phyloP scores from a whole-genome alignment of 2,329 filamentous ascomycete species.

The Cryphonectria carpinicola region DNA sequence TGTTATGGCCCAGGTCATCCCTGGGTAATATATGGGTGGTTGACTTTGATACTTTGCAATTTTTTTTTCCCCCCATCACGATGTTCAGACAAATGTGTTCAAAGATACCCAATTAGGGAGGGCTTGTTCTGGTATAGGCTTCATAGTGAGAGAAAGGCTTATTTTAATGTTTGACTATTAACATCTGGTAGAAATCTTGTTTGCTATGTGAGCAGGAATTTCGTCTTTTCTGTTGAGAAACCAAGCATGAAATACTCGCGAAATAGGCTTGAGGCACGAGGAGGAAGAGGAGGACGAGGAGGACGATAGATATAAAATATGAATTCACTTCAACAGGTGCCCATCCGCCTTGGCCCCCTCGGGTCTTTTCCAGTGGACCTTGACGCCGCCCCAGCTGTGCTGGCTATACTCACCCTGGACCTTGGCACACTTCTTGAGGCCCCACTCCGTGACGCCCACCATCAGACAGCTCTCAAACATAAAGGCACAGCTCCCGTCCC shows the following conservation, averaged over 20 bases:
- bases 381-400: constrained; percentile 77
- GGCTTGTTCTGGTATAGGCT: not conserved
- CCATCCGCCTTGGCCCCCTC: constrained; percentile 26
- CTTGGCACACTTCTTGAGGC: constrained; percentile 60
- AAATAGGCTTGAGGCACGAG: not conserved
- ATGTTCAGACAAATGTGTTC: not conserved
- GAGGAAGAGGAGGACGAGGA: no score
- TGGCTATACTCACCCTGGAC: constrained; percentile 72
- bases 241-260: not conserved
- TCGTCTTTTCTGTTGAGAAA: not conserved
- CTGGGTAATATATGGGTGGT: not conserved
- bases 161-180: not conserved
- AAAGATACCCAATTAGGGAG: not conserved
- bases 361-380: constrained; percentile 50
- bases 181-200: not conserved
- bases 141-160: not conserved
- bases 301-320: not conserved
- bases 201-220: not conserved
- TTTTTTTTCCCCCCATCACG: not conserved
- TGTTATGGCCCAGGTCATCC: not conserved
- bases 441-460: constrained; percentile 75
- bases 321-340: constrained; percentile 35
- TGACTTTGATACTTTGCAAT: not conserved
- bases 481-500: constrained; percentile 65
- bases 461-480: constrained; percentile 73